Base-by-base conservation (phyloP, 306 rosid species). In the Cicer bijugum region DNA sequence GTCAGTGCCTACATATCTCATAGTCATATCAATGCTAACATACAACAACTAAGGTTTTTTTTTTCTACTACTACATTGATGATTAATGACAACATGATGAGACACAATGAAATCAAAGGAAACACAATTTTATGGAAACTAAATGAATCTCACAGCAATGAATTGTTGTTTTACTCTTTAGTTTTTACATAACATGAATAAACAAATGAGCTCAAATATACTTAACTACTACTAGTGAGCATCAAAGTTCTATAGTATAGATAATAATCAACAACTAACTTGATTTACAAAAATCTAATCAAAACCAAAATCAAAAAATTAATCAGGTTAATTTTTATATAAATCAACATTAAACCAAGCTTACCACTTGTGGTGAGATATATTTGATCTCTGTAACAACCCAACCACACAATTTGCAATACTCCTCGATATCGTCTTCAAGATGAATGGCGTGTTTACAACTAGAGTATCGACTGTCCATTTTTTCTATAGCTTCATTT, bases 381-480 rank as follows among this genome's bases (percentile, higher is more conserved):
- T 68, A 2, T 73, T 62, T 80, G 16, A 76, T 77, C 40, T 80
- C 82, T 6, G 14, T 16, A 0, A 0, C 5, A 20, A 77, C 1
- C 45, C 8, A 46, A 48, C 9, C 11, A 55, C 87, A 84, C 14
- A 6, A 2, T 61, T 7, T 67, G 82, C 87, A 84, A 6, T 11
- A 5, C 5, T 23, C 17, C 28, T 84, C 87, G 16, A 77, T 76
- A 58, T 84, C 14, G 9, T 80, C 84, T 11, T 84, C 79, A 5
- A 57, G 23, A 19, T 0, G 1, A 0, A 55, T 6, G 4, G 68
- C 50, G n/a, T 84, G 87, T 28, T 71, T 74, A 59, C 87, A 84
- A 10, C 1, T 5, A 9, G 6, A 17, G 12, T 16, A 43, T 9
- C 63, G 15, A 53, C 2, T 16, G 50, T 40, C 79, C 10, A 7